Percentiles rank a stretch among this genome's conserved stretches.
Evolutionary conservation across 352 stramenopile species (phyloP).

Genomic region (Globisporangium solare): DNA sequence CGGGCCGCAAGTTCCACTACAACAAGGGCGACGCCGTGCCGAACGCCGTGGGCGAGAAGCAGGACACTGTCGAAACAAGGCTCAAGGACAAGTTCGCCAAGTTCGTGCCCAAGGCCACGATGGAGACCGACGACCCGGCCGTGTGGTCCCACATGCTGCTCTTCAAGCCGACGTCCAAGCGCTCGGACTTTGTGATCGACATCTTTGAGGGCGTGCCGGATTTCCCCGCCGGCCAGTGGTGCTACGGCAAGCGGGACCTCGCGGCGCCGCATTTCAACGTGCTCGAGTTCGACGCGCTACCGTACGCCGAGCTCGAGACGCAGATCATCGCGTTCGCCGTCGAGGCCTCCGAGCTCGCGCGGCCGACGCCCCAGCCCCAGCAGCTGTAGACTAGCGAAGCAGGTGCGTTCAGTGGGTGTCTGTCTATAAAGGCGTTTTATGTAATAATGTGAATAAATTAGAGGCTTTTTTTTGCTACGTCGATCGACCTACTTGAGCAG

Average conservation of each 20-base stretch:
- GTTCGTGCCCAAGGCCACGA: background rate
- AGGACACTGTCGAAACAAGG: too few relatives aligned
- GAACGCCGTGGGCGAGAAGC: too few relatives aligned
- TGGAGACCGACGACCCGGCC: constrained; percentile 32
- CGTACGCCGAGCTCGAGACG: constrained; percentile 24
- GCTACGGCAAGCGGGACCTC: constrained; percentile 38
- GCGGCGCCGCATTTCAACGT: constrained; percentile 30
- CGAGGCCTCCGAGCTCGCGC: constrained; percentile 19
- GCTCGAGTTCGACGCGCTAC: constrained; percentile 18
- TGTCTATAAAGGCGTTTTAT: background rate
- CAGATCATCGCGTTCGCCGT: constrained; percentile 21
- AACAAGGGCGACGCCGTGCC: background rate
- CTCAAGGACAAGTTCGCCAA: background rate
- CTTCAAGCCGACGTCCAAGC: constrained; percentile 43
- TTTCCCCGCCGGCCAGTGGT: constrained; percentile 45
- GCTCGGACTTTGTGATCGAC: constrained; percentile 46
- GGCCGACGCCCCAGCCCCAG: background rate
- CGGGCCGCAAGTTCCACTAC: constrained; percentile 17
- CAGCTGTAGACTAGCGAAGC: background rate
- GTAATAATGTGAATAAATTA: background rate
- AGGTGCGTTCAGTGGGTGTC: background rate
- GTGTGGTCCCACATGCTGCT: constrained; percentile 67
- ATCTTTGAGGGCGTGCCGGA: constrained; percentile 30
- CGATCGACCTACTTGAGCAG: constrained; percentile 17
- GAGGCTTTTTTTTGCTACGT: background rate